phyloP scores from a whole-genome alignment of 352 stramenopile species.

The Phytophthora foliorum region DNA sequence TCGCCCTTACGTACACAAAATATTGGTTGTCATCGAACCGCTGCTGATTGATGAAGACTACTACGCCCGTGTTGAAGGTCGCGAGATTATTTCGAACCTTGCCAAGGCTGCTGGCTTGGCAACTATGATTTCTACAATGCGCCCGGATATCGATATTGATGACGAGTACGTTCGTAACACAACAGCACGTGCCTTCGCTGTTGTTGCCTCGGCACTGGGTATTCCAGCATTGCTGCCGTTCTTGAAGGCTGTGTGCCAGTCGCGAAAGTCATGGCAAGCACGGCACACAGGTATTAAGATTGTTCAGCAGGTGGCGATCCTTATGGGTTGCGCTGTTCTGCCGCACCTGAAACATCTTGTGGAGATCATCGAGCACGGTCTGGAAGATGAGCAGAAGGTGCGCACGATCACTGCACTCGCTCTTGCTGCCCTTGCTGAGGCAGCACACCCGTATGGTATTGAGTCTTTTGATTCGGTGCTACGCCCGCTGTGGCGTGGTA shows the following conservation, averaged over 20 bases:
- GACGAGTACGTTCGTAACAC: slow-evolving; percentile 99
- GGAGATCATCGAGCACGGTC: slow-evolving; percentile 98
- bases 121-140: slow-evolving; percentile 99
- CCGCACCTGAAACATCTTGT: slow-evolving; percentile 98
- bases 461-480: slow-evolving; percentile 99
- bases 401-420: slow-evolving; percentile 98
- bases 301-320: slow-evolving; percentile 98
- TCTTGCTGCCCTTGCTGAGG: slow-evolving; percentile 97
- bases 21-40: slow-evolving; percentile 99
- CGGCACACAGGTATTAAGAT: slow-evolving; percentile 99
- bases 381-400: slow-evolving; percentile 99
- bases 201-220: slow-evolving; percentile 98
- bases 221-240: slow-evolving; percentile 98
- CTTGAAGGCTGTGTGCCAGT: slow-evolving; percentile 99
- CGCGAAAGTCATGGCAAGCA: slow-evolving; percentile 98
- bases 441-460: slow-evolving; percentile 99
- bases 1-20: slow-evolving; percentile 99
- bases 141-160: slow-evolving; percentile 98
- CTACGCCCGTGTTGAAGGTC: slow-evolving; percentile 98
- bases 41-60: slow-evolving; percentile 99
- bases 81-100: slow-evolving; percentile 99
- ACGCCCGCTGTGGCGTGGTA: slow-evolving; percentile 97
- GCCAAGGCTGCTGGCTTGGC: slow-evolving; percentile 98
- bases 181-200: slow-evolving; percentile 98
- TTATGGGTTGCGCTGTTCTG: slow-evolving; percentile 98